Evolutionary conservation across 305 asterid genomes (phyloP).

Genomic region (Rubia occidens): DNA sequence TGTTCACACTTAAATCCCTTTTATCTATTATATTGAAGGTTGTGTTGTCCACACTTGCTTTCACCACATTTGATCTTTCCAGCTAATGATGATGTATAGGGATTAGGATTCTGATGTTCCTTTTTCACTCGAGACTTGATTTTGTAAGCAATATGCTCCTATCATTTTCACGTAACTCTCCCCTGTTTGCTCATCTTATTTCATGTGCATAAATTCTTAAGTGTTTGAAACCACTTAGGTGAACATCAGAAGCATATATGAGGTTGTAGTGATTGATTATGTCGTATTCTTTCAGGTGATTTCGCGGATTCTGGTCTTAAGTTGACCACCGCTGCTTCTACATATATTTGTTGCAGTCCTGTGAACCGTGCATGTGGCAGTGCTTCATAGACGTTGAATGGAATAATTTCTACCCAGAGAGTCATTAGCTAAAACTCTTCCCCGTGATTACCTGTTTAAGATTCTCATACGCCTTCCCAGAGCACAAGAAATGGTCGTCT

Average conservation of each 20-base stretch:
- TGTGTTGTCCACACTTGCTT: constrained; percentile 81
- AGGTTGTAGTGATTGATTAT: constrained; percentile 87
- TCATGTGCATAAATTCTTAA: constrained; percentile 17
- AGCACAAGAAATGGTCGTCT: constrained; percentile 54
- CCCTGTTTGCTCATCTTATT: neutral
- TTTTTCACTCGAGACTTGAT: constrained; percentile 91
- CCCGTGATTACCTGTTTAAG: constrained; percentile 75
- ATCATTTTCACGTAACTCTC: neutral
- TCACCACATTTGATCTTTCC: constrained; percentile 94
- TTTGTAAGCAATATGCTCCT: constrained; percentile 48
- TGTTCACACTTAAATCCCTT: constrained; percentile 9
- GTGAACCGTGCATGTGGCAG: constrained; percentile 37
- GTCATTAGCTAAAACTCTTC: constrained; percentile 61
- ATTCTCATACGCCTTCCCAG: constrained; percentile 54
- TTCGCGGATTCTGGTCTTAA: constrained; percentile 50
- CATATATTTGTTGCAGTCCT: constrained; percentile 59
- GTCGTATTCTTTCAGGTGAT: constrained; percentile 52
- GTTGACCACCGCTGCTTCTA: constrained; percentile 44
- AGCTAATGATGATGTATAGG: constrained; percentile 79
- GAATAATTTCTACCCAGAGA: constrained; percentile 23
- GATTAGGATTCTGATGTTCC: constrained; percentile 72
- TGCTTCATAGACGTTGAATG: constrained; percentile 34
- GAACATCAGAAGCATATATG: constrained; percentile 92
- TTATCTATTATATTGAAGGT: constrained; percentile 50
- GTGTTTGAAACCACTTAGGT: constrained; percentile 41